Evolutionary conservation across 257 asterid genomes (phyloP).

Genomic region (Gentiana dahurica): DNA sequence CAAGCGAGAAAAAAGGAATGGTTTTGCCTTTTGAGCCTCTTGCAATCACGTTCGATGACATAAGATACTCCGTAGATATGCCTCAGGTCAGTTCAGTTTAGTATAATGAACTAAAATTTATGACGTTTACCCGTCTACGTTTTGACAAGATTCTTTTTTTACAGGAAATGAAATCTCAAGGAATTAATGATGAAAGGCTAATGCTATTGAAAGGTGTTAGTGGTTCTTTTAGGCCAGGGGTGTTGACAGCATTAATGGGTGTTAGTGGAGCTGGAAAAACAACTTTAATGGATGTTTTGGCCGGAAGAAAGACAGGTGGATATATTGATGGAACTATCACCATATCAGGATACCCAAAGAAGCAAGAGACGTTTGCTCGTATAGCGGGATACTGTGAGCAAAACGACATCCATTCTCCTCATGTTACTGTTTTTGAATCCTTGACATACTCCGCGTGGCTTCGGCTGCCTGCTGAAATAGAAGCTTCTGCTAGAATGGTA

Average conservation of each 20-base stretch:
- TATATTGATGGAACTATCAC: conserved; percentile 1
- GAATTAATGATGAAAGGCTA: too few species aligned
- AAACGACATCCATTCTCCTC: conserved; percentile 19
- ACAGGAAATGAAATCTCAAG: background rate
- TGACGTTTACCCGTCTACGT: background rate
- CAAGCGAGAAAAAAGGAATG: conserved; percentile 60
- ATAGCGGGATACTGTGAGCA: conserved; percentile 22
- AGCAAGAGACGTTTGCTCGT: conserved; percentile 18
- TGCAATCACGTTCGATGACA: conserved; percentile 57
- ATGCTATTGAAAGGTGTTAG: too few species aligned
- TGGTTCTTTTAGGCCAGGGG: too few species aligned
- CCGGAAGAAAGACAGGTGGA: too few species aligned
- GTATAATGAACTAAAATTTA: background rate
- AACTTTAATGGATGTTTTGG: too few species aligned
- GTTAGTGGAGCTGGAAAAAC: too few species aligned
- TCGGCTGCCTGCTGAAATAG: conserved; percentile 15
- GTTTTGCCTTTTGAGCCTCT: conserved; percentile 71
- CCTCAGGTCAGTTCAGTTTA: conserved; percentile 38
- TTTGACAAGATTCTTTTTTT: background rate
- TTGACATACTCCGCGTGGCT: conserved; percentile 19
- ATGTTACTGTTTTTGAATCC: conserved; percentile 17
- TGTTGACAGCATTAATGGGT: too few species aligned
- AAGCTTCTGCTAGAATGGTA: conserved; percentile 12
- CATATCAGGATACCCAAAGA: conserved; percentile 18
- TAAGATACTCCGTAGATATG: conserved; percentile 68